These are phyloP conservation scores for Aspergillus glaucus DNA, from an alignment of 2,329 filamentous ascomycete species.

Conservation along the genomic window DNA sequence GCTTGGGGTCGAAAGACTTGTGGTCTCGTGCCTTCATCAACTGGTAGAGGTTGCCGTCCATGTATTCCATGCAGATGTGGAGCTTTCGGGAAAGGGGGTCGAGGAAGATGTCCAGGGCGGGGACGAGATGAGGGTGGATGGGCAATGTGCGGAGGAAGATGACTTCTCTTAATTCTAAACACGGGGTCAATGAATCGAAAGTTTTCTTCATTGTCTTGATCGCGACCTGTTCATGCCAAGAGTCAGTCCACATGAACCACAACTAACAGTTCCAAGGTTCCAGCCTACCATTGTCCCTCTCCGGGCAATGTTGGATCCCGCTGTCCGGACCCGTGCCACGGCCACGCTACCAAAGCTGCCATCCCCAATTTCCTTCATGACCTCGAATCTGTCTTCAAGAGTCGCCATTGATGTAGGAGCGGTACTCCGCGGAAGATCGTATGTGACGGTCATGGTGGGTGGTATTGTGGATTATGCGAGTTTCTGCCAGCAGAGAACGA, in stretches of 20 bases:
- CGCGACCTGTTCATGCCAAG: conserved; percentile 60
- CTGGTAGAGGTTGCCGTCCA: conserved; percentile 98
- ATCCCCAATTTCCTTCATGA: conserved; percentile 97
- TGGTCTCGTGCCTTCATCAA: conserved; percentile 98
- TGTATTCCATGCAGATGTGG: conserved; percentile 98
- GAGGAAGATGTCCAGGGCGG: conserved; percentile 94
- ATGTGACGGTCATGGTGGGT: conserved; percentile 66
- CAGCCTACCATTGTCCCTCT: conserved; percentile 80
- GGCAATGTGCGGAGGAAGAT: conserved; percentile 91
- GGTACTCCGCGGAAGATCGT: conserved; percentile 64
- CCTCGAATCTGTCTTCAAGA: conserved; percentile 91
- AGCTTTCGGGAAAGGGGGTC: conserved; percentile 94
- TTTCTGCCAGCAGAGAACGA: conserved; percentile 38
- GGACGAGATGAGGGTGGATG: conserved; percentile 85
- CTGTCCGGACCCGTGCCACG: conserved; percentile 82
- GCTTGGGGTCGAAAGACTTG: conserved; percentile 81
- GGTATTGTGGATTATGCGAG: conserved; percentile 15
- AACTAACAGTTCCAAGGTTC: background rate
- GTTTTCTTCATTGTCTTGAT: conserved; percentile 99
- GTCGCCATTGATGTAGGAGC: conserved; percentile 41
- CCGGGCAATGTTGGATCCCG: conserved; percentile 80
- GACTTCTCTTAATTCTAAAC: conserved; percentile 89
- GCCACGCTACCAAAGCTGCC: conserved; percentile 97
- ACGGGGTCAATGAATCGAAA: conserved; percentile 85
- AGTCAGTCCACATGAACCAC: background rate